Conservation (phyloP, 2,329 filamentous ascomycete species). For the Hypomyces rosellus region DNA sequence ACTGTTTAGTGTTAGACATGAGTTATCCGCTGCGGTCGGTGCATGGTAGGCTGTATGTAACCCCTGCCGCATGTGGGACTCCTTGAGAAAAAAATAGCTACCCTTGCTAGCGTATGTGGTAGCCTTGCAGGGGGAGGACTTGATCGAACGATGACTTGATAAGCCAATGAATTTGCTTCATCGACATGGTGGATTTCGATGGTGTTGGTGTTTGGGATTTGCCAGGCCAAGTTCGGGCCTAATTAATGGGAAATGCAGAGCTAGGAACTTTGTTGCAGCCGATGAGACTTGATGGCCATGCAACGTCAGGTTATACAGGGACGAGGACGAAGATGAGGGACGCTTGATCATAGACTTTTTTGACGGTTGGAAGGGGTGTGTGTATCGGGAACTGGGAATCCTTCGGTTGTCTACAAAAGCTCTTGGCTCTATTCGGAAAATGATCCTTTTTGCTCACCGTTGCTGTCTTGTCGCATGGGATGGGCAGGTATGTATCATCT, state of each 20-base stretch:
- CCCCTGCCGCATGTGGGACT: constrained; percentile 3
- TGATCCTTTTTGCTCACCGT: neutral
- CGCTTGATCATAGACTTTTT: constrained; percentile 1
- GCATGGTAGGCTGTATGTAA: no score
- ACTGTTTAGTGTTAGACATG: no score
- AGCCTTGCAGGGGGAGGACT: constrained; percentile 10
- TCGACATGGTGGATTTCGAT: neutral
- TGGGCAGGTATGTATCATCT: constrained; percentile 1
- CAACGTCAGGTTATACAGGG: constrained; percentile 4
- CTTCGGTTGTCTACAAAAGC: no score
- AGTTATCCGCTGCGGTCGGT: constrained; percentile 6
- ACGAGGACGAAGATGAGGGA: no score
- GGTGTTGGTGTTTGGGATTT: neutral
- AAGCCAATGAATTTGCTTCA: constrained; percentile 2
- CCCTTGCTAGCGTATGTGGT: constrained; percentile 9
- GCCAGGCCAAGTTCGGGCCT: neutral
- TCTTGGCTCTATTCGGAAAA: neutral
- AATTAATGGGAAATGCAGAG: no score
- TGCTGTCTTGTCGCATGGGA: neutral
- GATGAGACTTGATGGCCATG: neutral
- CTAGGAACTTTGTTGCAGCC: neutral
- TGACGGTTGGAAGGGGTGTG: constrained; percentile 6
- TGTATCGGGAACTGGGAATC: neutral
- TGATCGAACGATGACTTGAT: constrained; percentile 11
- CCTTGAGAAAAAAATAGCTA: neutral